These are phyloP conservation scores for Friedmanniomyces endolithicus DNA, from an alignment of 495 filamentous ascomycete genomes.

Conservation along the genomic window DNA sequence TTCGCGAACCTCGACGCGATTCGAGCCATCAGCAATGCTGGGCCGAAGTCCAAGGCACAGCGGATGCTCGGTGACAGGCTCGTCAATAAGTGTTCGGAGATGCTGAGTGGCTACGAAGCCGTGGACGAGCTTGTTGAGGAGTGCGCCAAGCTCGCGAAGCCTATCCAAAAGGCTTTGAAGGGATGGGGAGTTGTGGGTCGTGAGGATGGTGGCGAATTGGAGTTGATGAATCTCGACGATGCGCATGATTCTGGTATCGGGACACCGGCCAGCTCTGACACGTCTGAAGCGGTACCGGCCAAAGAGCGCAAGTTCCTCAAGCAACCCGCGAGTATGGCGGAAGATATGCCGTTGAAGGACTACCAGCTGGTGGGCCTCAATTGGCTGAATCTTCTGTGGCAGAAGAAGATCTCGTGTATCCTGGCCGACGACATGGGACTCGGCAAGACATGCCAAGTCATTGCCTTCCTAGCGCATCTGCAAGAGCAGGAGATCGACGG, in stretches of 20 bases:
- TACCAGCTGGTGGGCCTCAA: constrained; percentile 93
- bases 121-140: constrained; percentile 64
- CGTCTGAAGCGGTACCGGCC: constrained; percentile 37
- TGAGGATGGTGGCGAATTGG: constrained; percentile 49
- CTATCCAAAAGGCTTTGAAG: constrained; percentile 55
- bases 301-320: constrained; percentile 40
- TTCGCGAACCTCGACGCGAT: constrained; percentile 42
- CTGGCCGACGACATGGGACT: constrained; percentile 97
- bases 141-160: constrained; percentile 58
- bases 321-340: constrained; percentile 62
- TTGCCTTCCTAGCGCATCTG: constrained; percentile 77
- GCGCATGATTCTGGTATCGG: constrained; percentile 61
- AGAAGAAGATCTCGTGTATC: constrained; percentile 69
- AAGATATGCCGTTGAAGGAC: constrained; percentile 64
- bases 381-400: constrained; percentile 74
- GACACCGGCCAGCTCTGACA: constrained; percentile 46
- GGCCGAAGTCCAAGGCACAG: constrained; percentile 38
- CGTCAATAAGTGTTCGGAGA: constrained; percentile 57
- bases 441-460: constrained; percentile 94
- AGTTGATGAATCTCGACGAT: constrained; percentile 48
- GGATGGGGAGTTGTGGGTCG: constrained; percentile 66
- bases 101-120: constrained; percentile 61
- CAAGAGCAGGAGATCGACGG: constrained; percentile 54
- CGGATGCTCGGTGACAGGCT: constrained; percentile 53
- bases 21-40: constrained; percentile 31